These are phyloP conservation scores for Aspergillus sp. DNA, from an alignment of 2,329 filamentous ascomycete genomes.

Conservation along the genomic window DNA sequence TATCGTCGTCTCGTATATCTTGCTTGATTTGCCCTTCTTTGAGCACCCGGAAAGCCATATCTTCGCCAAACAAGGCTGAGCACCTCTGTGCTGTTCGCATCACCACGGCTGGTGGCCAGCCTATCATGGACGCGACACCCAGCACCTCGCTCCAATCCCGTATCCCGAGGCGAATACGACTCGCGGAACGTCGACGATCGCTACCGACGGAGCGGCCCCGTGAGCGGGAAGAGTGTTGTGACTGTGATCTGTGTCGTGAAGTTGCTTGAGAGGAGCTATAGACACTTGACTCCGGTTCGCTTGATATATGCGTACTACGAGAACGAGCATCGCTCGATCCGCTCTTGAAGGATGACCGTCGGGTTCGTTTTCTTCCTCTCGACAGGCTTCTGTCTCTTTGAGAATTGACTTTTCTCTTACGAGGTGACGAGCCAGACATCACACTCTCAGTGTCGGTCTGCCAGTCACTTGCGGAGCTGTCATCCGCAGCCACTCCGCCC, in stretches of 20 bases:
- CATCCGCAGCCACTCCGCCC: constrained; percentile 44
- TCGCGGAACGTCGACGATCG: constrained; percentile 12
- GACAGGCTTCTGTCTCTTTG: constrained; percentile 20
- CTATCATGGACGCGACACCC: constrained; percentile 72
- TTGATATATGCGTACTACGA: constrained; percentile 11
- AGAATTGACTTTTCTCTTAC: constrained; percentile 11
- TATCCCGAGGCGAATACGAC: constrained; percentile 36
- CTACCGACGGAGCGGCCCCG: constrained; percentile 20
- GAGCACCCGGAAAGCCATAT: constrained; percentile 65
- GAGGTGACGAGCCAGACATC: constrained; percentile 18
- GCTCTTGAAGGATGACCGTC: constrained; percentile 15
- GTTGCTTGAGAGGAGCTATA: neutral
- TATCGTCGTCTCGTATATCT: constrained; percentile 21
- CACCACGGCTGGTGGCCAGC: constrained; percentile 66
- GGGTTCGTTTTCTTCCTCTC: constrained; percentile 28
- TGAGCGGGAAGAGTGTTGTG: constrained; percentile 14
- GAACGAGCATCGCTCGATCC: constrained; percentile 12
- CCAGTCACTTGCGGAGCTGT: constrained; percentile 32
- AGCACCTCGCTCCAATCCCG: constrained; percentile 86
- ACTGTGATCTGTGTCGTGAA: constrained; percentile 11
- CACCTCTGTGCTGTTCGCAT: constrained; percentile 73
- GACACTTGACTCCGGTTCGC: constrained; percentile 1
- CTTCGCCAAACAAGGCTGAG: constrained; percentile 70
- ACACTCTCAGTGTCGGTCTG: constrained; percentile 32
- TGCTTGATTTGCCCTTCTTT: constrained; percentile 39